Conservation (phyloP, 352 stramenopile species). For the Phytophthora pisi region DNA sequence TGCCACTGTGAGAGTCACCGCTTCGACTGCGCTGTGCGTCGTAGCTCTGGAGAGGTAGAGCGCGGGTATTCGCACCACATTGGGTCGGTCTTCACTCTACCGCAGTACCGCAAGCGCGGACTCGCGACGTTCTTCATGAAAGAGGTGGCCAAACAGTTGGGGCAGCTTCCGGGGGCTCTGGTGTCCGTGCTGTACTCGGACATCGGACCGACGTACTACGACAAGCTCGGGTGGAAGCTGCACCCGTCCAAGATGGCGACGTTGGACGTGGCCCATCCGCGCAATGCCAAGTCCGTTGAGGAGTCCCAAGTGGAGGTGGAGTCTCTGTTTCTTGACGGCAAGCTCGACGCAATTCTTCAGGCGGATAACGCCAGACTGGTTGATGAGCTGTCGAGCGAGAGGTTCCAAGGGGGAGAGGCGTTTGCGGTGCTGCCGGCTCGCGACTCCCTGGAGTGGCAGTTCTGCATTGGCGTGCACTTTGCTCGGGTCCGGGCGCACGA, state of each 20-base stretch:
- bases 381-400: conserved; percentile 32
- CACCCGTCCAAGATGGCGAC: conserved; percentile 52
- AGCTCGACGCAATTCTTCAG: conserved; percentile 46
- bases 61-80: conserved; percentile 64
- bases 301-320: conserved; percentile 5
- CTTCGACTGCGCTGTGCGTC: conserved; percentile 55
- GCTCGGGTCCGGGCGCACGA: conserved; percentile 39
- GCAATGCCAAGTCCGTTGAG: conserved; percentile 10
- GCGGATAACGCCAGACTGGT: conserved; percentile 45
- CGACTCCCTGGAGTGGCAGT: conserved; percentile 73
- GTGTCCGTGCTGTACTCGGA: conserved; percentile 70
- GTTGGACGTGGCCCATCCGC: conserved; percentile 29
- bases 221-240: conserved; percentile 58
- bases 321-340: conserved; percentile 41
- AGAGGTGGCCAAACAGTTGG: conserved; percentile 41
- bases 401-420: conserved; percentile 39
- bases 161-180: conserved; percentile 32
- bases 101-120: conserved; percentile 47
- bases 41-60: conserved; percentile 37
- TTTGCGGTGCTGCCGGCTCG: conserved; percentile 54
- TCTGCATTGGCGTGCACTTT: conserved; percentile 62
- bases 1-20: conserved; percentile 68
- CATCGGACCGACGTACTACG: conserved; percentile 72
- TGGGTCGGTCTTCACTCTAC: conserved; percentile 72
- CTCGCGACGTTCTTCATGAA: conserved; percentile 57